Conservation (phyloP, 2,329 filamentous ascomycete genomes). For the Elsinoe australis region DNA sequence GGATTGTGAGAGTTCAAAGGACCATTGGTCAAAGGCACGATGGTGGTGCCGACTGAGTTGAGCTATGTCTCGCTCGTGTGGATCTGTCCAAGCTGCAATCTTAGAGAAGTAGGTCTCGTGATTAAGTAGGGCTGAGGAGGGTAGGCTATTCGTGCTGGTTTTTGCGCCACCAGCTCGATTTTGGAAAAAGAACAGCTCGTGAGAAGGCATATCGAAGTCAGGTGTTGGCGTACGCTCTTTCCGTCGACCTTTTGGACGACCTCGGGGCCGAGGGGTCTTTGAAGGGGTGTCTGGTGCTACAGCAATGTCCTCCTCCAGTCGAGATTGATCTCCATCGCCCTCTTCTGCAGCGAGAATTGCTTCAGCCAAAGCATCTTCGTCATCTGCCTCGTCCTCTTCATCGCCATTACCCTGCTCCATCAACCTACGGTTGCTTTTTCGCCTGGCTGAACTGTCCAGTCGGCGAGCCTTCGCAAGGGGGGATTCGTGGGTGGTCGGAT, state of each 20-base stretch:
- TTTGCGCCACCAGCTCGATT: conserved; percentile 74
- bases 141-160: conserved; percentile 79
- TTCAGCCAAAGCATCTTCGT: conserved; percentile 59
- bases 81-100: conserved; percentile 56
- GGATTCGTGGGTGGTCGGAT: conserved; percentile 37
- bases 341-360: conserved; percentile 59
- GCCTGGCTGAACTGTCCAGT: conserved; percentile 75
- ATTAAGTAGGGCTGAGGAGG: conserved; percentile 66
- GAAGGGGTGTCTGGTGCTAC: conserved; percentile 37
- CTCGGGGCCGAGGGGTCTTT: conserved; percentile 38
- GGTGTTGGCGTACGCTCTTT: conserved; percentile 66
- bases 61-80: conserved; percentile 60
- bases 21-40: conserved; percentile 83
- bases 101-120: conserved; percentile 86
- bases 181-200: conserved; percentile 90
- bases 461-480: conserved; percentile 58
- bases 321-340: conserved; percentile 33
- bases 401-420: conserved; percentile 62
- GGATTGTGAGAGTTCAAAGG: conserved; percentile 76
- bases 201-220: conserved; percentile 70
- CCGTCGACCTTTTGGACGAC: conserved; percentile 47
- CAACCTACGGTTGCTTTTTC: conserved; percentile 71
- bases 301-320: conserved; percentile 31
- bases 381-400: conserved; percentile 61
- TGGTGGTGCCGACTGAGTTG: conserved; percentile 68